phyloP scores from a whole-genome alignment of 2,329 filamentous ascomycete genomes.

The Neonectria sp. region DNA sequence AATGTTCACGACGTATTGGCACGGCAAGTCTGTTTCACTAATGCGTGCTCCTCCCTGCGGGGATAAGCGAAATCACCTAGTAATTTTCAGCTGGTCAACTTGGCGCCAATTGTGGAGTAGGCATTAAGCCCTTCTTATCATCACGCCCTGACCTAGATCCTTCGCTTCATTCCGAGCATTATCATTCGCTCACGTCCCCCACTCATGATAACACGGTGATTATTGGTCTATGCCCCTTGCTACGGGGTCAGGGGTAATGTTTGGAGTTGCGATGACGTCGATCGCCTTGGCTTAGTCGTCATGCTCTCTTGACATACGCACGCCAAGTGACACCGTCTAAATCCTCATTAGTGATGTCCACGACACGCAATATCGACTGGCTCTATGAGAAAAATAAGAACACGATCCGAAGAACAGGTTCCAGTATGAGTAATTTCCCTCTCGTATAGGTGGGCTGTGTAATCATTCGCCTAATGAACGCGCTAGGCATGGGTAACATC shows the following conservation, averaged over 20 bases:
- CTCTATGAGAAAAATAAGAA: neutral
- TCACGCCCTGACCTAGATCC: neutral
- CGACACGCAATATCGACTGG: neutral
- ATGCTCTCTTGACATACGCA: neutral
- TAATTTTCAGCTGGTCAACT: neutral
- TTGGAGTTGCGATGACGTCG: neutral
- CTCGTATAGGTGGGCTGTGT: no score
- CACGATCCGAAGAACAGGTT: no score
- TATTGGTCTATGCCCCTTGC: neutral
- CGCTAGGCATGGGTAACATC: no score
- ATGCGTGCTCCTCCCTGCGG: neutral
- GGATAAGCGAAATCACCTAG: neutral
- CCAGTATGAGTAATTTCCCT: no score
- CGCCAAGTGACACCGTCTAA: neutral
- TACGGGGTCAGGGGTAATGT: neutral
- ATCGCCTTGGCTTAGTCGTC: neutral
- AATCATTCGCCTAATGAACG: no score
- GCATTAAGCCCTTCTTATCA: neutral
- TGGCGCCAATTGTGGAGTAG: neutral
- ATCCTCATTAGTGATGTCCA: neutral
- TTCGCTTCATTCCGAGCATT: neutral
- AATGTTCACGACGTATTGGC: neutral
- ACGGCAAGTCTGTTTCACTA: neutral
- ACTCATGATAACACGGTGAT: neutral
- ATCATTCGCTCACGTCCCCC: slow-evolving; percentile 3